Base-by-base conservation (phyloP, 1,284 basidiomycete genomes). In the Neolentinus lepideus region DNA sequence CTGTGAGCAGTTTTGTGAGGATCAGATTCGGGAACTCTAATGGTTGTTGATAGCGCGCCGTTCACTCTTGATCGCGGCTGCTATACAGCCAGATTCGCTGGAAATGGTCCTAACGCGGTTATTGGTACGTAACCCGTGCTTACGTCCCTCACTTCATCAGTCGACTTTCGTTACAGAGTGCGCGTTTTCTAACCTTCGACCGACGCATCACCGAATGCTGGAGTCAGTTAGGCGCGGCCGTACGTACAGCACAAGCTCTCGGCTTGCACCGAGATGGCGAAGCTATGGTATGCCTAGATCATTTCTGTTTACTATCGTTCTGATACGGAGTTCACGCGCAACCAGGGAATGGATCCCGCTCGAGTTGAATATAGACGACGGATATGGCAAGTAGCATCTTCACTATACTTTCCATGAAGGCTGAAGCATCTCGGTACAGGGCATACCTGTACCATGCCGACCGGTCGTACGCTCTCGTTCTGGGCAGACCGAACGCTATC, bases 361-460 rank as follows among this genome's bases (percentile, higher is more conserved):
- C 85, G 90, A 60, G 87, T 92, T 3, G 94, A 98, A 73, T 92
- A 96, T 63, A 81, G 95, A 51, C 82, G 94, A 55, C 81, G 94
- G 25, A 85, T 97, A 61, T 98, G 94, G 94, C 88, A 67, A 60
- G 65, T 60, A 36, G 36, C 25, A 21, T 57, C 43, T n/a, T n/a
- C 26, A 16, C 35, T 36, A 35, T 59, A 26, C 54, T 6, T 26
- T 11, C 14, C n/a, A 31, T 58, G 53, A 4, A 43, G 43, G 54
- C 64, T 56, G 19, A 9, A 43, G 6, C 65, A 56, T 22, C 29
- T 45, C 14, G 50, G 54, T 56, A 55, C 58, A 90, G 88, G 88
- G 90, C 92, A 10, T 93, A 95, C 67, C 76, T 97, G 3, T 96
- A 94, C 66, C 92, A 96, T 66, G 92, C 92, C 2, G 94, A 98